Conservation (phyloP, 164 flowering plant genomes). For the Cinnamomum chago region DNA sequence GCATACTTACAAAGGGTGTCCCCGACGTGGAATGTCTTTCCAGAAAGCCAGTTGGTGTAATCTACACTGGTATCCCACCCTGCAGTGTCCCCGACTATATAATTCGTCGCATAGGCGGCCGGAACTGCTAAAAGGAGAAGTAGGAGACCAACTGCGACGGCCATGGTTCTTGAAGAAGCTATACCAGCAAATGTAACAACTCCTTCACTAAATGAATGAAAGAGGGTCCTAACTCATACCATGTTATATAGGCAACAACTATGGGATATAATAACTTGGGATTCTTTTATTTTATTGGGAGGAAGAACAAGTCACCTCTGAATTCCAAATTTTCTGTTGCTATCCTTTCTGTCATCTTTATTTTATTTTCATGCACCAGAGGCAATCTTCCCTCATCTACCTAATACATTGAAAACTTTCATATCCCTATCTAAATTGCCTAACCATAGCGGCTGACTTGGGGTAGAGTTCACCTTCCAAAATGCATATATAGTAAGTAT, state of each 20-base stretch:
- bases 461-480: too few species aligned
- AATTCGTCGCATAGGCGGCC: constrained; percentile 8
- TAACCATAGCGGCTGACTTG: background rate
- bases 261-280: background rate
- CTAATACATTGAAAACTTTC: background rate
- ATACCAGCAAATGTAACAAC: too few species aligned
- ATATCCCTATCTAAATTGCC: background rate
- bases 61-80: constrained; percentile 65
- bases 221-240: background rate
- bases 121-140: constrained; percentile 10
- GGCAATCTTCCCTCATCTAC: background rate
- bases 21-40: constrained; percentile 45
- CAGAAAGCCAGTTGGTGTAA: constrained; percentile 43
- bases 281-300: constrained; percentile 3
- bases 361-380: background rate
- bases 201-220: too few species aligned
- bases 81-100: constrained; percentile 43
- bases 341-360: background rate
- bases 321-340: background rate
- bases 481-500: too few species aligned
- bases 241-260: constrained; percentile 13
- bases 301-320: background rate
- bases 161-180: constrained; percentile 8
- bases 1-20: constrained; percentile 49
- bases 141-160: constrained; percentile 9